Conservation (phyloP, 345 rosid genomes). For the Physaria fendleri region DNA sequence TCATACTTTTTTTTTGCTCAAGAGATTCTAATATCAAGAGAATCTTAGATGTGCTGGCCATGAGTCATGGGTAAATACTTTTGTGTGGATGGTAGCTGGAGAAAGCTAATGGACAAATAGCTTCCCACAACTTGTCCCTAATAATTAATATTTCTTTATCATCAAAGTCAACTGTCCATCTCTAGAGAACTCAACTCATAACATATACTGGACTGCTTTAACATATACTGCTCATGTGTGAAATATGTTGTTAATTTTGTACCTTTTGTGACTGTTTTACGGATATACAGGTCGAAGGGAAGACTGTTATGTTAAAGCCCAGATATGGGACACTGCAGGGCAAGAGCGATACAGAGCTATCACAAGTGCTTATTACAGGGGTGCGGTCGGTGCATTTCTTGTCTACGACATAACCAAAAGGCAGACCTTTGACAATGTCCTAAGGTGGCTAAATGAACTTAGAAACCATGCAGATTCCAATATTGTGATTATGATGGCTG, state of each 20-base stretch:
- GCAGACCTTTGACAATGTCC: conserved; percentile 58
- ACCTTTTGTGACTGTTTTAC: not conserved
- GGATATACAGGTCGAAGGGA: conserved; percentile 59
- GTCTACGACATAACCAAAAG: conserved; percentile 76
- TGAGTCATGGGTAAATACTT: conserved; percentile 16
- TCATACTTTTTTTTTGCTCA: not conserved
- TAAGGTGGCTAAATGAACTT: conserved; percentile 64
- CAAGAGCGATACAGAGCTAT: conserved; percentile 72
- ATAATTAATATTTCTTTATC: not conserved
- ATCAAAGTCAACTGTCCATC: conserved; percentile 15
- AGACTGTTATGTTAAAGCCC: conserved; percentile 65
- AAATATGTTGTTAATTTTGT: not conserved
- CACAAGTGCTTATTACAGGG: conserved; percentile 68
- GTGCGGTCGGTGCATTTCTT: conserved; percentile 69
- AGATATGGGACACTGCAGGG: conserved; percentile 81
- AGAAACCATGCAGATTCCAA: conserved; percentile 70
- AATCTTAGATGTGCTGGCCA: conserved; percentile 25
- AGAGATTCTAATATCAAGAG: conserved; percentile 3
- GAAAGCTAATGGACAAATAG: conserved; percentile 5
- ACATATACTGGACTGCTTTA: not conserved
- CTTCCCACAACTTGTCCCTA: conserved; percentile 24
- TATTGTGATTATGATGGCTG: conserved; percentile 75
- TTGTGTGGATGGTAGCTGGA: conserved; percentile 8
- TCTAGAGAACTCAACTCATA: not conserved
- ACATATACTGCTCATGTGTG: not conserved